Conservation (phyloP, 2,329 filamentous ascomycete species). For the Penicillium sp. region DNA sequence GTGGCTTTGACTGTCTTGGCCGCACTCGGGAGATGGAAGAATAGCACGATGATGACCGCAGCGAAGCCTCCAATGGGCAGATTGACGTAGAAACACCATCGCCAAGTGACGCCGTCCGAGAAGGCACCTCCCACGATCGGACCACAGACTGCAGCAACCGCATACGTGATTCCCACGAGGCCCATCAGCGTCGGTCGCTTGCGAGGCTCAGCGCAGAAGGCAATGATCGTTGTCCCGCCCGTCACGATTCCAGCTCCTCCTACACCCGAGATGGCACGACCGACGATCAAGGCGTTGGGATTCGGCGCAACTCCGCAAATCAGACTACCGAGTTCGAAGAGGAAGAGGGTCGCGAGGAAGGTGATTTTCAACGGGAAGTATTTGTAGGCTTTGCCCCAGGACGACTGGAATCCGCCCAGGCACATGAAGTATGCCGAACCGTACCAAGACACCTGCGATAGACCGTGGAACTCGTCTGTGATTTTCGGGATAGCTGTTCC, state of each 20-base stretch:
- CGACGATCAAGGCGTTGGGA: constrained; percentile 38
- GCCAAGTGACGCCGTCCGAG: constrained; percentile 47
- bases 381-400: constrained; percentile 35
- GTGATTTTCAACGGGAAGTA: constrained; percentile 32
- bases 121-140: constrained; percentile 49
- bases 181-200: constrained; percentile 33
- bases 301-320: constrained; percentile 42
- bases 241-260: constrained; percentile 35
- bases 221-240: constrained; percentile 31
- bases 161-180: constrained; percentile 51
- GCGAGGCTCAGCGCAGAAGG: constrained; percentile 10
- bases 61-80: constrained; percentile 25
- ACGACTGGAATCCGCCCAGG: constrained; percentile 30
- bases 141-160: constrained; percentile 48
- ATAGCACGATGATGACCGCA: constrained; percentile 24
- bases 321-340: constrained; percentile 46
- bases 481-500: constrained; percentile 38
- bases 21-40: constrained; percentile 25
- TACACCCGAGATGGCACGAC: constrained; percentile 39
- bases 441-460: constrained; percentile 43
- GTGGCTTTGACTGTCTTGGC: neutral
- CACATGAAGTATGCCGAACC: constrained; percentile 38
- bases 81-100: constrained; percentile 44
- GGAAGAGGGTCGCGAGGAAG: constrained; percentile 36
- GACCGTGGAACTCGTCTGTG: constrained; percentile 42